Conservation (phyloP, 1,139 yeast genomes). For the Wickerhamomyces sp. region DNA sequence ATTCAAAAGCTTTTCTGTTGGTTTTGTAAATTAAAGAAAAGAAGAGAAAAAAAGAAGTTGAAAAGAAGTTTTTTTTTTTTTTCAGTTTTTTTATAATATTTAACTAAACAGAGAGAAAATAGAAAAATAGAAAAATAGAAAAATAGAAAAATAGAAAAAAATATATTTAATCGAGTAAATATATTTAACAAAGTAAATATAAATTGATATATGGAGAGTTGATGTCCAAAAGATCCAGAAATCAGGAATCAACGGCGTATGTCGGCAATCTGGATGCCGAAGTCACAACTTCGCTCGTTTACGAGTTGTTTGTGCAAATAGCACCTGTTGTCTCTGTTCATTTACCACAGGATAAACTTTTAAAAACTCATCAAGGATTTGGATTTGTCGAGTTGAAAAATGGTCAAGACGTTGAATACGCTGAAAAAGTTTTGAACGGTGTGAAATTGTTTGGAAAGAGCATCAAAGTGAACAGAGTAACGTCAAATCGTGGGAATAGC, state of each 20-base stretch:
- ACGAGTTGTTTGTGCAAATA: conserved; percentile 80
- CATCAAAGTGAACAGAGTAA: conserved; percentile 52
- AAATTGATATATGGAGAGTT: no score
- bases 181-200: no score
- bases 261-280: conserved; percentile 79
- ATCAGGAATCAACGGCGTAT: conserved; percentile 66
- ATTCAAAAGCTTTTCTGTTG: not conserved
- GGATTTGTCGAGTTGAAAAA: conserved; percentile 77
- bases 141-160: no score
- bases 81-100: not conserved
- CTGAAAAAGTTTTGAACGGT: conserved; percentile 54
- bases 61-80: not conserved
- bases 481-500: conserved; percentile 3
- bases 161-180: no score
- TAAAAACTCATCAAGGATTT: conserved; percentile 73
- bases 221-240: conserved; percentile 39
- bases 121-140: no score
- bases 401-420: conserved; percentile 67
- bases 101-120: no score
- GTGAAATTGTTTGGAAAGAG: conserved; percentile 60
- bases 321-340: conserved; percentile 71
- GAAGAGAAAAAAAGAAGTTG: not conserved
- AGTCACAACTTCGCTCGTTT: conserved; percentile 62
- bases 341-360: conserved; percentile 75
- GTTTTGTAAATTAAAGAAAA: not conserved